Evolutionary conservation across 495 filamentous ascomycete species (phyloP).

Genomic region (Tuber aestivum): DNA sequence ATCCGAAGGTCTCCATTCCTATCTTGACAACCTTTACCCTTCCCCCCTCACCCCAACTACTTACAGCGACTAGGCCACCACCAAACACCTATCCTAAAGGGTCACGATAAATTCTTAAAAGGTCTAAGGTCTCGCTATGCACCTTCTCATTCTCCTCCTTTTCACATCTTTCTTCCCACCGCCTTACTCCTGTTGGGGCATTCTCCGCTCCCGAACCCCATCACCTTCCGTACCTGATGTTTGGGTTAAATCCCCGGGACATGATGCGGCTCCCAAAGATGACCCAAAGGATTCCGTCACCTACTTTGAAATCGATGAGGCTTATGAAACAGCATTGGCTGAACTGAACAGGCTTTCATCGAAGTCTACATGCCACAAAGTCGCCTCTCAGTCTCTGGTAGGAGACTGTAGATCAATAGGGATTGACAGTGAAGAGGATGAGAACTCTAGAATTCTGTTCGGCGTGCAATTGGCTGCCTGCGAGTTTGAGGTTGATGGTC

Average conservation of each 20-base stretch:
- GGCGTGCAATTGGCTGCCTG: constrained; percentile 38
- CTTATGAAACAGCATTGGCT: constrained; percentile 27
- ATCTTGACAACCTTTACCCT: neutral
- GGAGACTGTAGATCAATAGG: constrained; percentile 29
- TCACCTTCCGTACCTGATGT: neutral
- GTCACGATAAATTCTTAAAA: neutral
- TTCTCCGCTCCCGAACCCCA: neutral
- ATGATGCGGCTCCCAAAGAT: neutral
- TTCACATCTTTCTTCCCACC: neutral
- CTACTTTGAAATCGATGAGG: constrained; percentile 19
- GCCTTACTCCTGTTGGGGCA: neutral
- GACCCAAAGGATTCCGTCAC: constrained; percentile 6
- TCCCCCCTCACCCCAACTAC: neutral
- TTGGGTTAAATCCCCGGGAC: neutral
- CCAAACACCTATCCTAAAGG: neutral
- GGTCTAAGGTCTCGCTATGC: neutral
- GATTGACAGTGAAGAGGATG: constrained; percentile 9
- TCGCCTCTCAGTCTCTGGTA: constrained; percentile 33
- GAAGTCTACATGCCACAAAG: constrained; percentile 36
- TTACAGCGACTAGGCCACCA: neutral
- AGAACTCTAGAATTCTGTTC: constrained; percentile 28
- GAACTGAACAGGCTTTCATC: constrained; percentile 31
- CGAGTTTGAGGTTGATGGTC: constrained; percentile 39
- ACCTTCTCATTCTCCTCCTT: neutral
- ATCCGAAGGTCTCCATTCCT: neutral